These are phyloP conservation scores for Fusarium sp. DNA, from an alignment of 2,329 filamentous ascomycete species.

Conservation along the genomic window DNA sequence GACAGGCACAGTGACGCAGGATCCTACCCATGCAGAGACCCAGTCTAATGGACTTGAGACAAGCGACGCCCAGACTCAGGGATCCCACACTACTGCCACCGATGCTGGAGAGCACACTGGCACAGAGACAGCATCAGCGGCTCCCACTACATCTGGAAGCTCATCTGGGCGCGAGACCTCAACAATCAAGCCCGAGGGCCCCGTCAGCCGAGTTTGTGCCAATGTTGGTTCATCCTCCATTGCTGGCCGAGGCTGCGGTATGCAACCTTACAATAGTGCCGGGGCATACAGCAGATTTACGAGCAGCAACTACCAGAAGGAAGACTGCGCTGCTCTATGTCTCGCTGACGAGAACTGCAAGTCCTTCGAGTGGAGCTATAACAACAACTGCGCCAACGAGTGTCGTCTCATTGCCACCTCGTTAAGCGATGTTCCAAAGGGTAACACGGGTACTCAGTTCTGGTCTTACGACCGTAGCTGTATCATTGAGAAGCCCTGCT, in stretches of 20 bases:
- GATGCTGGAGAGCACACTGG: not conserved
- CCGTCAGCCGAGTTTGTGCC: conserved; percentile 11
- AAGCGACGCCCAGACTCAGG: not conserved
- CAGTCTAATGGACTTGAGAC: not conserved
- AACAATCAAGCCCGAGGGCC: conserved; percentile 3
- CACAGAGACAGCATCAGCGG: fast-evolving
- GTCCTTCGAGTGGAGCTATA: conserved; percentile 19
- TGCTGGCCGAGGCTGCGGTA: conserved; percentile 9
- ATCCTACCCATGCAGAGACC: too few species aligned
- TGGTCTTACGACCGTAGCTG: conserved; percentile 16
- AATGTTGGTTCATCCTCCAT: not conserved
- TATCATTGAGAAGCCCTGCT: conserved; percentile 6
- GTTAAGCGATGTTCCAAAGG: not conserved
- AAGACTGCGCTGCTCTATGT: conserved; percentile 8
- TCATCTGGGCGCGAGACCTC: not conserved
- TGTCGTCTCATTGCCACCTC: conserved; percentile 2
- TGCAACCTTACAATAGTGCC: conserved; percentile 12
- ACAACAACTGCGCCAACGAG: conserved; percentile 2
- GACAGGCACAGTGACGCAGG: too few species aligned
- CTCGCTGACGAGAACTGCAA: conserved; percentile 13
- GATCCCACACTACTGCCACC: not conserved
- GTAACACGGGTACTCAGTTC: conserved; percentile 11
- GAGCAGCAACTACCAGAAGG: conserved; percentile 9
- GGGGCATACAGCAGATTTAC: conserved; percentile 13
- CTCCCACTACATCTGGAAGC: not conserved